Evolutionary conservation across 2,329 filamentous ascomycete species (phyloP).

Genomic region (Diaporthe citri): DNA sequence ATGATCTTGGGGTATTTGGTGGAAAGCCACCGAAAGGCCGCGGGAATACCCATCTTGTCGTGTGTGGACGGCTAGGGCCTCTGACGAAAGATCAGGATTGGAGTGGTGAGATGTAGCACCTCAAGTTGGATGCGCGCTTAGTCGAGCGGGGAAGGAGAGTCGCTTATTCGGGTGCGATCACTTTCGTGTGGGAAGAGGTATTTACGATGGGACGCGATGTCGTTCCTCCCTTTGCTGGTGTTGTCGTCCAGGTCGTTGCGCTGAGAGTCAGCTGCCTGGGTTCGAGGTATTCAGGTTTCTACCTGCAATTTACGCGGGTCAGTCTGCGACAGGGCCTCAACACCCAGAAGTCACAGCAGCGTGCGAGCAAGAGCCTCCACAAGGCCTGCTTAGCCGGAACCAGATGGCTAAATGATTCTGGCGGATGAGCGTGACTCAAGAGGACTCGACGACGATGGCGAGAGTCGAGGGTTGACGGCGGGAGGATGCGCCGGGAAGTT

Average conservation of each 20-base stretch:
- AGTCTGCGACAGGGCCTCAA: conserved; percentile 10
- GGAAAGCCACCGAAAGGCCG: conserved; percentile 95
- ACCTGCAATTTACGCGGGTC: conserved; percentile 33
- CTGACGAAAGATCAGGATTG: neutral
- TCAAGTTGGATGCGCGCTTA: neutral
- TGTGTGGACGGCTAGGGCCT: conserved; percentile 16
- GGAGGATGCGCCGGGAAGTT: conserved; percentile 19
- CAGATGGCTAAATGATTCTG: neutral
- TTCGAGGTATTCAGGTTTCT: conserved; percentile 4
- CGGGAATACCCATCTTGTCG: conserved; percentile 87
- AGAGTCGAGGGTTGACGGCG: neutral
- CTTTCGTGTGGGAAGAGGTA: neutral
- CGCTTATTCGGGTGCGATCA: neutral
- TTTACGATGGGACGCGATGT: neutral
- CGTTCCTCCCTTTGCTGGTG: neutral
- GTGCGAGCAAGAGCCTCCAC: neutral
- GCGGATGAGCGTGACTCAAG: neutral
- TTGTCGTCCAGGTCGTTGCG: neutral
- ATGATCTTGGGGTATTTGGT: conserved; percentile 99
- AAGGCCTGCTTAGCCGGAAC: neutral
- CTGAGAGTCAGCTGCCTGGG: neutral
- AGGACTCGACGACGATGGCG: conserved; percentile 31
- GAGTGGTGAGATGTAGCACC: neutral
- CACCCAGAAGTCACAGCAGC: neutral
- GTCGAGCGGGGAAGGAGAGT: neutral